Evolutionary conservation across 164 flowering plant species (phyloP).

Genomic region (Macadamia tetraphylla): DNA sequence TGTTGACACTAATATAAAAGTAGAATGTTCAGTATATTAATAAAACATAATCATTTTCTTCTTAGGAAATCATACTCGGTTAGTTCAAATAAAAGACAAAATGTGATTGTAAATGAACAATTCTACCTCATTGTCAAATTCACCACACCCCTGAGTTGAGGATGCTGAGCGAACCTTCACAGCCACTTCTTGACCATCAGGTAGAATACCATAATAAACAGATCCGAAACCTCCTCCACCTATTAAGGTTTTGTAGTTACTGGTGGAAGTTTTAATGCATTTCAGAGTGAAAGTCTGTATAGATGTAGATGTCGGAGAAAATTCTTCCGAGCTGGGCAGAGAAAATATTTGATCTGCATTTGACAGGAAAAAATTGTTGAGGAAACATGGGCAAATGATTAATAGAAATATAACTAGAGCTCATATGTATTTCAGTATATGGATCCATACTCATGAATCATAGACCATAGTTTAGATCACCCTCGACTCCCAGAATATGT

Average conservation of each 20-base stretch:
- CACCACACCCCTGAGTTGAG: slow-evolving; percentile 82
- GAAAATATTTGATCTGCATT: slow-evolving; percentile 56
- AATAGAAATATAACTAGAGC: too few species aligned
- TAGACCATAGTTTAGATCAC: background rate
- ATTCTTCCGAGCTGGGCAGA: slow-evolving; percentile 44
- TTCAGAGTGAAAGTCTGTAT: slow-evolving; percentile 43
- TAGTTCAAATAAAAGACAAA: too few species aligned
- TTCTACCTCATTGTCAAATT: slow-evolving; percentile 76
- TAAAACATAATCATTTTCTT: too few species aligned
- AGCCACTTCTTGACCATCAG: slow-evolving; percentile 75
- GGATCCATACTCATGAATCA: background rate
- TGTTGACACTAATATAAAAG: too few species aligned
- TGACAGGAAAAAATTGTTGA: background rate
- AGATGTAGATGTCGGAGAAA: slow-evolving; percentile 34
- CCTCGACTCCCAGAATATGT: background rate
- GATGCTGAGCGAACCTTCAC: slow-evolving; percentile 80
- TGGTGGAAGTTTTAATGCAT: slow-evolving; percentile 46
- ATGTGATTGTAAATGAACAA: background rate
- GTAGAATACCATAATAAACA: slow-evolving; percentile 62
- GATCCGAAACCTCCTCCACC: slow-evolving; percentile 90
- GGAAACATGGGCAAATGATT: background rate
- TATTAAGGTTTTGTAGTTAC: slow-evolving; percentile 53
- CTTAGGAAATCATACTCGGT: too few species aligned
- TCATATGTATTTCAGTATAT: too few species aligned
- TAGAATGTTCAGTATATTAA: too few species aligned